These are phyloP conservation scores for Kodamaea fukazawae DNA, from an alignment of 805 yeast genomes.

Conservation along the genomic window DNA sequence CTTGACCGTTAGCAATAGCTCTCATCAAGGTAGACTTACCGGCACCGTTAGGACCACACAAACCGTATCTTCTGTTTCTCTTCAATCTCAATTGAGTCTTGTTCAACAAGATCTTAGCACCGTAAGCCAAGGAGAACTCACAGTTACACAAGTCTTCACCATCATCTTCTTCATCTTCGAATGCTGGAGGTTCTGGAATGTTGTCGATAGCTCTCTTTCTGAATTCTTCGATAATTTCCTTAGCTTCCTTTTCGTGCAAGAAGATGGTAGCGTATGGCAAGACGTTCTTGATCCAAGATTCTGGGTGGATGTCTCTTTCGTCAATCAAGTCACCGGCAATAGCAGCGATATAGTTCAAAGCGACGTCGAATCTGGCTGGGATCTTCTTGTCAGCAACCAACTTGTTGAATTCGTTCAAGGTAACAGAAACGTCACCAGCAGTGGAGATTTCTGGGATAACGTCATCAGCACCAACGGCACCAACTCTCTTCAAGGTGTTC, in stretches of 20 bases:
- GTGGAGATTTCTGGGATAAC: slow-evolving; percentile 94
- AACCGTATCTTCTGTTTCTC: slow-evolving; percentile 99
- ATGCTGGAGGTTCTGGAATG: slow-evolving; percentile 94
- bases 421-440: slow-evolving; percentile 95
- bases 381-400: slow-evolving; percentile 67
- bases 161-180: slow-evolving; percentile 96
- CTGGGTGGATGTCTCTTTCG: slow-evolving; percentile 90
- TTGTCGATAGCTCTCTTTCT: slow-evolving; percentile 96
- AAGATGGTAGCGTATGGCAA: slow-evolving; percentile 94
- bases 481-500: slow-evolving; percentile 97
- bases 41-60: slow-evolving; percentile 64
- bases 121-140: slow-evolving; percentile 99
- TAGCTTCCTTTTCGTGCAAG: slow-evolving; percentile 90
- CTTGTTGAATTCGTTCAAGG: slow-evolving; percentile 74
- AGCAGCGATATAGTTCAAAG: slow-evolving; percentile 82
- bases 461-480: slow-evolving; percentile 90
- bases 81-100: slow-evolving; percentile 98
- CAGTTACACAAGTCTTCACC: slow-evolving; percentile 99
- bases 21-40: slow-evolving; percentile 74
- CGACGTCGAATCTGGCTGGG: slow-evolving; percentile 74
- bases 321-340: slow-evolving; percentile 99
- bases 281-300: slow-evolving; percentile 83
- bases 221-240: slow-evolving; percentile 87
- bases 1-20: slow-evolving; percentile 97
- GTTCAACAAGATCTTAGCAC: slow-evolving; percentile 99